These are phyloP conservation scores for Tulasnella sp. DNA, from an alignment of 768 basidiomycete species.

Conservation along the genomic window DNA sequence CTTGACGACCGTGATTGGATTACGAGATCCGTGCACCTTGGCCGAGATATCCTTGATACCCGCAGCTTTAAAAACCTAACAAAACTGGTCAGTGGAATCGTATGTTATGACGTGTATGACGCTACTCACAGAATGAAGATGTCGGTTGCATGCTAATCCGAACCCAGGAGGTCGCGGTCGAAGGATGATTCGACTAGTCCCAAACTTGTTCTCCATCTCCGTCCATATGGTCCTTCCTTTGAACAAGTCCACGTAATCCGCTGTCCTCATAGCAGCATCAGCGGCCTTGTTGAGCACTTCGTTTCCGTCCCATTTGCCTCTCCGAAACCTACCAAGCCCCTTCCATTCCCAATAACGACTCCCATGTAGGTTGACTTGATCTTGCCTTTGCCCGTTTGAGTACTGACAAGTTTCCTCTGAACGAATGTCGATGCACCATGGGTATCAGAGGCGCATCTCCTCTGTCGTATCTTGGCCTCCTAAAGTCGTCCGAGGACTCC, in stretches of 20 bases:
- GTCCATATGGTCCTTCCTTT: conserved; percentile 94
- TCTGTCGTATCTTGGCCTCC: no score
- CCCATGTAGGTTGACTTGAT: conserved; percentile 48
- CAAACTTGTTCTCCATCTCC: conserved; percentile 72
- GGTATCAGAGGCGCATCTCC: conserved; percentile 31
- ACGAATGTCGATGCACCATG: no score
- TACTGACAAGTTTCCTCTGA: conserved; percentile 60
- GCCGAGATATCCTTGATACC: conserved; percentile 92
- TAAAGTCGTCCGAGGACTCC: no score
- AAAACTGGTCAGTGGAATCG: no score
- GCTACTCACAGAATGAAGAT: conserved; percentile 43
- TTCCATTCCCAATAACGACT: conserved; percentile 67
- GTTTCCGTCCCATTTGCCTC: conserved; percentile 54
- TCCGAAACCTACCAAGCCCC: conserved; percentile 72
- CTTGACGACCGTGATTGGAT: conserved; percentile 79
- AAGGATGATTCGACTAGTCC: conserved; percentile 65
- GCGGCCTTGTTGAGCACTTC: conserved; percentile 39
- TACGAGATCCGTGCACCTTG: conserved; percentile 89
- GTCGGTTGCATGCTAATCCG: conserved; percentile 79
- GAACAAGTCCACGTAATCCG: conserved; percentile 84
- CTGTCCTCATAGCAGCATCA: conserved; percentile 50
- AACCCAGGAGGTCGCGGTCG: conserved; percentile 81
- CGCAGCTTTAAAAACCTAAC: conserved; percentile 76
- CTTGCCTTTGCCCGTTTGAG: conserved; percentile 93
- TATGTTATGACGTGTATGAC: no score